Percentiles rank a stretch among this genome's conserved stretches.
These are phyloP conservation scores for Cladosporium colombiae DNA, from an alignment of 2,329 filamentous ascomycete species.

Conservation along the genomic window DNA sequence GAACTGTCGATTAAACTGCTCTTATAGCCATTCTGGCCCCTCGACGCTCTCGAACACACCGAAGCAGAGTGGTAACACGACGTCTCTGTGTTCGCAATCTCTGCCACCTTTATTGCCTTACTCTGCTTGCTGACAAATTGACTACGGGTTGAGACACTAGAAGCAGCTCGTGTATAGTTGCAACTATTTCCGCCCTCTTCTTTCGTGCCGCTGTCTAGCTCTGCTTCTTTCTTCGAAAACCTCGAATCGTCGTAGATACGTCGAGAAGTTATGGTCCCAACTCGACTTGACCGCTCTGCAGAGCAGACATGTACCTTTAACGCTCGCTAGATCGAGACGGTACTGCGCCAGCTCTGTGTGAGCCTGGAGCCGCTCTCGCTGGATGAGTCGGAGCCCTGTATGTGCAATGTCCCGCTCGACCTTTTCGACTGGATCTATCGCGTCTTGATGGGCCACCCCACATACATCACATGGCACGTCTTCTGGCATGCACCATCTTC, in stretches of 20 bases:
- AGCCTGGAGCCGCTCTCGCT: background rate
- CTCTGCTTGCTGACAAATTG: background rate
- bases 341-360: background rate
- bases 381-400: background rate
- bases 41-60: background rate
- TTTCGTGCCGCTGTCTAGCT: constrained; percentile 2
- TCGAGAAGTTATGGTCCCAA: background rate
- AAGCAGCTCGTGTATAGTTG: constrained; percentile 10
- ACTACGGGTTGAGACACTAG: background rate
- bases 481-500: constrained; percentile 18
- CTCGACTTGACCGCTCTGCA: background rate
- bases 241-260: background rate
- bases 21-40: background rate
- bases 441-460: background rate
- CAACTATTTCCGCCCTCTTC: constrained; percentile 3
- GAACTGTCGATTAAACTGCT: background rate
- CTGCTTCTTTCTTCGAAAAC: background rate
- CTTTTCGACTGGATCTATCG: background rate
- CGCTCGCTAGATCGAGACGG: background rate
- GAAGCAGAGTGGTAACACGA: background rate
- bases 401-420: background rate
- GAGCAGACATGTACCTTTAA: background rate
- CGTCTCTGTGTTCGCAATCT: background rate
- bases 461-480: constrained; percentile 9
- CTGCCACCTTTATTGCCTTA: background rate